These are phyloP conservation scores for Picocystis salinarum DNA, from an alignment of 139 green algal species.

Conservation along the genomic window DNA sequence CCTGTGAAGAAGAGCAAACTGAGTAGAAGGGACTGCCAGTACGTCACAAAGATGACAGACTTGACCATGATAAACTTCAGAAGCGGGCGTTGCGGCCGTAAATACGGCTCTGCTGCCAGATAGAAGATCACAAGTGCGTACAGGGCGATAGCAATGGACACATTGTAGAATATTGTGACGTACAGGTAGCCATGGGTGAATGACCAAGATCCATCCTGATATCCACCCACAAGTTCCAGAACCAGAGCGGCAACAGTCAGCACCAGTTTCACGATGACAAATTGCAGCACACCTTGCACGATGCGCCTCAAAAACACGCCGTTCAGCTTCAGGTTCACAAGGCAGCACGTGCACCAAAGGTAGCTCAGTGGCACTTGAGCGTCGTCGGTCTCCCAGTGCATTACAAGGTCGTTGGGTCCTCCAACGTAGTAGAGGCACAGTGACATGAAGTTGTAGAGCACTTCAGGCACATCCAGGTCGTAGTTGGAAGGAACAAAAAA, in stretches of 20 bases:
- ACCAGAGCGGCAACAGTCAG: not conserved
- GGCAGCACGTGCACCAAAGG: slow-evolving; percentile 3
- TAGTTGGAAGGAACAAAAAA: no score
- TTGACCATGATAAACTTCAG: slow-evolving; percentile 4
- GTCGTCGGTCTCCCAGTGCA: not conserved
- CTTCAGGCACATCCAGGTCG: not conserved
- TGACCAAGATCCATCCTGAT: not conserved
- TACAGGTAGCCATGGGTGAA: not conserved
- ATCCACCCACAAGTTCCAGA: not conserved
- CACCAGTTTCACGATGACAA: not conserved
- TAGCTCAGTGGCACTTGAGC: not conserved
- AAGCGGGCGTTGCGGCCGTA: not conserved
- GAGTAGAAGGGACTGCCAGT: slow-evolving; percentile 2
- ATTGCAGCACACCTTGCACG: not conserved
- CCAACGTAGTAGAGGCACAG: not conserved
- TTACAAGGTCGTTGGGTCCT: slow-evolving; percentile 1
- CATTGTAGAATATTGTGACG: not conserved
- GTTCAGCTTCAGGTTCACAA: not conserved
- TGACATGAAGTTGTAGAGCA: slow-evolving; percentile 3
- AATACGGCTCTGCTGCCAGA: not conserved
- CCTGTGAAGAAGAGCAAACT: not conserved
- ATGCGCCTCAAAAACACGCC: not conserved
- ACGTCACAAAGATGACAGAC: slow-evolving; percentile 3
- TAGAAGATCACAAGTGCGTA: slow-evolving; percentile 2
- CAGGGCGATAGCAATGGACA: not conserved